Evolutionary conservation across 768 basidiomycete genomes (phyloP).

Genomic region (Boletus pseudopeckii): DNA sequence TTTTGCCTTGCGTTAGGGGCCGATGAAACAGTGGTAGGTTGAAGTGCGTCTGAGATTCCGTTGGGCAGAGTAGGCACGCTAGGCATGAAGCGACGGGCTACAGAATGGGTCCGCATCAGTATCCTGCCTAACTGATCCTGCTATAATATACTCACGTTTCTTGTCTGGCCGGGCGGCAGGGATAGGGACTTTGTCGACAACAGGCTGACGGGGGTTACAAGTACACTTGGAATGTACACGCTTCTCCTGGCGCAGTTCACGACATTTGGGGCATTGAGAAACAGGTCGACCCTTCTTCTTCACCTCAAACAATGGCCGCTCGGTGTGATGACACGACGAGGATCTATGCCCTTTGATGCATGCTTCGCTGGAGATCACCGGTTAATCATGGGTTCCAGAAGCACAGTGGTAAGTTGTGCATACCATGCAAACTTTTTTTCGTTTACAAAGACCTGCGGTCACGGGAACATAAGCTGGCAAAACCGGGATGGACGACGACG

Average conservation of each 20-base stretch:
- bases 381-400: conserved; percentile 10
- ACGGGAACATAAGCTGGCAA: background rate
- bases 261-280: conserved; percentile 85
- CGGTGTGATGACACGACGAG: conserved; percentile 80
- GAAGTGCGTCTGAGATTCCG: conserved; percentile 57
- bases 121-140: conserved; percentile 1
- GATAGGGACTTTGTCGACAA: conserved; percentile 30
- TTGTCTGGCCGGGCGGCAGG: conserved; percentile 31
- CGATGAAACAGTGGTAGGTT: conserved; percentile 24
- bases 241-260: conserved; percentile 75
- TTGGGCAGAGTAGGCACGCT: conserved; percentile 71
- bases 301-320: conserved; percentile 88
- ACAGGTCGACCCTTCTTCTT: conserved; percentile 92
- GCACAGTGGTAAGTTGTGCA: conserved; percentile 12
- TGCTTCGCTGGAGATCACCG: conserved; percentile 56
- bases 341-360: conserved; percentile 96
- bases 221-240: conserved; percentile 81
- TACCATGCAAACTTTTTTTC: conserved; percentile 75
- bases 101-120: conserved; percentile 9
- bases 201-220: conserved; percentile 47
- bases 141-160: conserved; percentile 28
- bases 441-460: conserved; percentile 65
- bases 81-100: conserved; percentile 68
- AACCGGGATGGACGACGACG: background rate
- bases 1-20: conserved; percentile 47